Evolutionary conservation across 2,329 filamentous ascomycete genomes (phyloP), one percentile per base, ranked within the genome.

Genomic region (Coniochaeta sp.): DNA sequence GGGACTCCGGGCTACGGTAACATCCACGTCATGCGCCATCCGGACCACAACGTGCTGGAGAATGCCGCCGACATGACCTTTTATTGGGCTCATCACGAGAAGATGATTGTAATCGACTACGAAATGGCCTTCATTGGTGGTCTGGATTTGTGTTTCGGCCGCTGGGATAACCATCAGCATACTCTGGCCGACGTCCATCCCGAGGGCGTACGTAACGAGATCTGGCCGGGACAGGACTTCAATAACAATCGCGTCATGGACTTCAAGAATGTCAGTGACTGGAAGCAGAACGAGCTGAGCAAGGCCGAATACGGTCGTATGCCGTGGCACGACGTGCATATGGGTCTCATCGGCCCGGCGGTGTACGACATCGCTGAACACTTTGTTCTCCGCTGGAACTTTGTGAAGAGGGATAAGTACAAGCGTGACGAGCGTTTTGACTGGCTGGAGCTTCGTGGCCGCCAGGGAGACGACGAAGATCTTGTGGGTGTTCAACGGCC

Each of bases 241-340:
- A 98, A 98, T 74, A 98, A 98, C 74, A 97, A 96, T 72, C 86
- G 93, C 40, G 88, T 98, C 67, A 90, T 96, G 88, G 95, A 99
- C 69, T 99, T 98, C 72, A 83, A 97, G 67, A 89, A 88, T 34
- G 95, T 98, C 1, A 74, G 90, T 33, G 89, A 97, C 70, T 98
- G 93, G 93, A 91, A 95, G 73, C 85, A 89, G 57, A 98, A 99
- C 66, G 91, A 96, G 71, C 79, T 98, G 17, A 91, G 87, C 73
- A 98, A 98, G 75, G 87, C 89, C 3, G 91, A 96, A 57, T 96
- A 88, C 67, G 93, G 93, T 8, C 88, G 95, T 33, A 98, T 99
- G 95, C 93, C 93, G 0, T 99, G 95, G 95, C 93, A 98, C 70
- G 95, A 99, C 71, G 92, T 97, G 3, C 83, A 90, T 11, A 96